Base-by-base conservation (phyloP, 805 yeast species). In the Yarrowia sp. region DNA sequence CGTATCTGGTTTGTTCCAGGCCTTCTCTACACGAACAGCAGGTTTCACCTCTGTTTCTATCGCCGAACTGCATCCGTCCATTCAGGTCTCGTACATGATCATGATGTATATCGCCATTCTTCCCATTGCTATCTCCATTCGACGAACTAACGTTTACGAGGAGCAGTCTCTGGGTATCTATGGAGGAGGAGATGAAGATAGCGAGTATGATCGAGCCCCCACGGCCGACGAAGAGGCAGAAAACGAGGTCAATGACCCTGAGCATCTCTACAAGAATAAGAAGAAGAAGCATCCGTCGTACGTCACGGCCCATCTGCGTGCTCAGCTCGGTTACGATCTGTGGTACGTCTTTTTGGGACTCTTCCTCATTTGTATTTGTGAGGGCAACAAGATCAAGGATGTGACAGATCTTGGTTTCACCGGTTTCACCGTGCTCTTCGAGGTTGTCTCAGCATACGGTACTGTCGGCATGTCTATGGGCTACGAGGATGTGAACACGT, bases 91-190 rank as follows among this genome's bases (percentile, higher is more conserved):
- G 70, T 95, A 95, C 74, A 82, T 91, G 86, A 82, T 95, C 67
- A 93, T 95, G 98, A 95, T 95, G 99, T 95, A 95, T 77, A 92
- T 95, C 28, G 93, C 98, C 16, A 98, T 93, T 48, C 80, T 92
- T 73, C 99, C 99, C 0, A 79, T 95, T 70, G 99, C 99, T 33
- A 95, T 95, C 68, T 90, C 97, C 40, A 92, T 95, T 67, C 85
- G 99, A 78, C 84, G 98, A 74, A 95, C 99, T 19, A 95, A 95
- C 74, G 99, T 95, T 64, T 95, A 95, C 77, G 99, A 95, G 74
- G 99, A 95, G 72, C 98, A 92, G 73, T 89, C 97, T 0, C 77
- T 95, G 65, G 99, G 99, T n/a, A 82, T 92, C 72, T 81, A 77
- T n/a, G 75, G 75, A 9, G 73, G 73, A 2, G 74, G 72, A 3